A percentile compares a stretch with the other conserved stretches of the same genome.
Conservation (phyloP, 257 asterid species). For the Penstemon barbatus region DNA sequence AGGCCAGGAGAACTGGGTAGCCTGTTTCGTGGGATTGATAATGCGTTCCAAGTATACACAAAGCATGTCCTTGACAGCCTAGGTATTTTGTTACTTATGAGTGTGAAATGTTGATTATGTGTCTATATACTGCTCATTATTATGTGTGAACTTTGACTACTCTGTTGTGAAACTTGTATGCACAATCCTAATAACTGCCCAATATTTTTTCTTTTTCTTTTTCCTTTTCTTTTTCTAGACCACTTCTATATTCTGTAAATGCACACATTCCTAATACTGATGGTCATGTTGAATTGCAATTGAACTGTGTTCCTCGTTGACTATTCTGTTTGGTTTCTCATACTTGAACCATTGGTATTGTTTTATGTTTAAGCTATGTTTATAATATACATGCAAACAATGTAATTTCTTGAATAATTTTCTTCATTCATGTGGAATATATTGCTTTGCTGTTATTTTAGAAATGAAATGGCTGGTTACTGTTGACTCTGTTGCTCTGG, state of each 20-base stretch:
- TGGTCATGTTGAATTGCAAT: constrained; percentile 4
- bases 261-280: background rate
- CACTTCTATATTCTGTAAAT: constrained; percentile 1
- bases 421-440: background rate
- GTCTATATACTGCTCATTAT: background rate
- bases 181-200: constrained; percentile 4
- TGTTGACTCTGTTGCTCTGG: background rate
- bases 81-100: constrained; percentile 48
- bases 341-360: background rate
- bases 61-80: constrained; percentile 66
- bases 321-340: background rate
- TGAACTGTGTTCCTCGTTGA: constrained; percentile 10
- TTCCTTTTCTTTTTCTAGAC: background rate
- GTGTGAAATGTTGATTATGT: constrained; percentile 23
- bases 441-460: no score
- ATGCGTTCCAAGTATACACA: constrained; percentile 90
- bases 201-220: background rate
- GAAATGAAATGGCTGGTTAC: no score
- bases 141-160: constrained; percentile 18
- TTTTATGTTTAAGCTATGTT: background rate
- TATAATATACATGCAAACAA: background rate
- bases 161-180: constrained; percentile 11
- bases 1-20: constrained; percentile 82
- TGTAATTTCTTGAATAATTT: background rate
- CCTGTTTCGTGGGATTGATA: constrained; percentile 90